Percentiles rank a stretch among this genome's conserved stretches.
phyloP scores from a whole-genome alignment of 352 stramenopile species.

The Phytopythium chamaehyphon region DNA sequence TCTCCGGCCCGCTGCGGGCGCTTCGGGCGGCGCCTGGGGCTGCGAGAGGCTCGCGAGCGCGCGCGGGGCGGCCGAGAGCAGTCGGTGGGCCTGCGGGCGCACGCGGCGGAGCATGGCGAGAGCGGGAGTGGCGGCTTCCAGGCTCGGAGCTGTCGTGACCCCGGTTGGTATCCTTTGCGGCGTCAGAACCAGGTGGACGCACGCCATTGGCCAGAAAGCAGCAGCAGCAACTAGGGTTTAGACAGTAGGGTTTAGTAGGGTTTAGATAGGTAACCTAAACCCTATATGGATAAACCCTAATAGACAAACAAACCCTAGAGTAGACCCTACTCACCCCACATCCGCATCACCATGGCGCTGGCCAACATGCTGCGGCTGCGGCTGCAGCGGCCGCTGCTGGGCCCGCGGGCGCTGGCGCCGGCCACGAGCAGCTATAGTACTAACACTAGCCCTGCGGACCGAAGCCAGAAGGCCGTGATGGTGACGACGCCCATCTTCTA shows the following conservation, averaged over 20 bases:
- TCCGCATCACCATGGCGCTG: neutral
- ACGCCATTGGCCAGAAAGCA: constrained; percentile 5
- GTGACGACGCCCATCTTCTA: constrained; percentile 99
- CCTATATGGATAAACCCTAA: too few species aligned
- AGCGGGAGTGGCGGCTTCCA: neutral
- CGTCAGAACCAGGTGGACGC: constrained; percentile 5
- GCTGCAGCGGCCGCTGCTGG: neutral
- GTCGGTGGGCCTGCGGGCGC: neutral
- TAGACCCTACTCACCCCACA: neutral
- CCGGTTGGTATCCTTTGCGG: too few species aligned
- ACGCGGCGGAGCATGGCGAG: constrained; percentile 5
- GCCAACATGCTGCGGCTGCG: constrained; percentile 2
- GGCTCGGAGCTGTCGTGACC: too few species aligned
- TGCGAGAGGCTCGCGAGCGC: neutral
- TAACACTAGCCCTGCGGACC: too few species aligned
- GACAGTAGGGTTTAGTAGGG: too few species aligned
- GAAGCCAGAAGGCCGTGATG: constrained; percentile 18
- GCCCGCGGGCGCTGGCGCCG: neutral
- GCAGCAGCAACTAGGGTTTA: too few species aligned
- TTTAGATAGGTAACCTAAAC: too few species aligned
- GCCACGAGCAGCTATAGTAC: neutral
- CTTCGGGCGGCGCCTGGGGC: neutral
- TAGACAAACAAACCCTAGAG: neutral
- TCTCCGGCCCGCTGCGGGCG: neutral
- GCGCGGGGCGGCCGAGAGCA: neutral